These are phyloP conservation scores for Petunia hybrid DNA, from an alignment of 305 asterid genomes.

Conservation along the genomic window DNA sequence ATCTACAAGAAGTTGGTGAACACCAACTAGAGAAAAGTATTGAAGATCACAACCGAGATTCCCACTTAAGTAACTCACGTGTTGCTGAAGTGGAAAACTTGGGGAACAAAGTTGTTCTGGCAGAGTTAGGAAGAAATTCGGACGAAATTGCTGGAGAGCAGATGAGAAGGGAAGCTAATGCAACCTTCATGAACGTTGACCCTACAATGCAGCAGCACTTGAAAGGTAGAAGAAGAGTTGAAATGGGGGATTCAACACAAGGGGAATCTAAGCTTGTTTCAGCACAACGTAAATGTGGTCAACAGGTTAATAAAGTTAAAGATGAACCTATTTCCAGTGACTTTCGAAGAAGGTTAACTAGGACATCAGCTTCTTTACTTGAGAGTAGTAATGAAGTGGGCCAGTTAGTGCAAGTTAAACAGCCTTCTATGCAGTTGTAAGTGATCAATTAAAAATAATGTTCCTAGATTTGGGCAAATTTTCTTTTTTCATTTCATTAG, in stretches of 20 bases:
- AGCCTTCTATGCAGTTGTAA: constrained; percentile 44
- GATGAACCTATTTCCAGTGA: constrained; percentile 32
- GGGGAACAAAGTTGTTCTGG: constrained; percentile 29
- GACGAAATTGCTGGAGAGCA: constrained; percentile 41
- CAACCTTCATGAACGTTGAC: constrained; percentile 37
- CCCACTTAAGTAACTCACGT: constrained; percentile 9
- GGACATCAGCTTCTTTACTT: constrained; percentile 42
- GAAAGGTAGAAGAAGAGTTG: constrained; percentile 40
- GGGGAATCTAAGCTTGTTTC: constrained; percentile 40
- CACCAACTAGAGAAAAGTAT: constrained; percentile 15
- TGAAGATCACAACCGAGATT: constrained; percentile 32
- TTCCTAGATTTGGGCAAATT: not conserved
- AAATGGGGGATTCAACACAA: constrained; percentile 35
- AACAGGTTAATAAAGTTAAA: constrained; percentile 40
- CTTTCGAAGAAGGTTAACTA: constrained; percentile 44
- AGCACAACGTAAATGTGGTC: constrained; percentile 35
- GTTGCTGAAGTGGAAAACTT: constrained; percentile 25
- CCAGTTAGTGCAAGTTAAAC: constrained; percentile 38
- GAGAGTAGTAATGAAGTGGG: constrained; percentile 39
- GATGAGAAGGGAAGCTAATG: constrained; percentile 41
- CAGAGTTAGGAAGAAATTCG: constrained; percentile 28
- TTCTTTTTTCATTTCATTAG: not conserved
- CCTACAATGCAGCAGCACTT: constrained; percentile 30
- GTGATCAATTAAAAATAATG: constrained; percentile 30
- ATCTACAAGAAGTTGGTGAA: constrained; percentile 31